Evolutionary conservation across 2,329 filamentous ascomycete species (phyloP), one percentile per base, ranked within the genome.

Genomic region (Xylaria arbuscula): DNA sequence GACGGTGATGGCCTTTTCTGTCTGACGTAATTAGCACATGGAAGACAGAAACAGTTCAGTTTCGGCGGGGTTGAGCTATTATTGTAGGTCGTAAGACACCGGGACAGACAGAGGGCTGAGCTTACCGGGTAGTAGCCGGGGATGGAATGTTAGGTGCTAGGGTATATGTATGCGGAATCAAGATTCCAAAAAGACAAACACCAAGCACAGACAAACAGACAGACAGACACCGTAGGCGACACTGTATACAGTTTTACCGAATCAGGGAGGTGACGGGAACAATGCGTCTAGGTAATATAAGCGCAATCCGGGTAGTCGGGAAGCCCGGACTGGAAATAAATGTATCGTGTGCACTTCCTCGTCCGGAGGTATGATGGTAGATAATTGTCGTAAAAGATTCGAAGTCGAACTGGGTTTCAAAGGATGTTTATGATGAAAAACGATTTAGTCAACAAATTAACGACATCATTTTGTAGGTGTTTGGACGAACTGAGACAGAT

Each of bases 1-100:
- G 40, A n/a, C 28, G 36, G 4, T 15, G n/a, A 6, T 53, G 32
- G 2, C 3, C 2, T n/a, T 53, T 34, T 6, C 36, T 19, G 51
- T 54, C 51, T 54, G 51, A 54, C 51, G 51, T 54, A 54, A 54
- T 54, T 36, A 36, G 28, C 28, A 28, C 28, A 28, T 28, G 28
- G 28, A 28, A 28, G n/a, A 54, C 19, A 8, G 51, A 53, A 19
- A 54, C 51, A 36, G 9, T 2, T 38, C 17, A 54, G 2, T 54
- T 36, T 34, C 9, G 51, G 51, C 51, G 51, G 51, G 51, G 51
- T 53, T 48, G 24, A 17, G 13, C 3, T 42, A 42, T 17, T 15
- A 15, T 17, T 42, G 8, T 40, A 28, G 28, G 28, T 38, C 13
- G 36, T 38, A 38, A 38, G 36, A 7, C 17, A 47, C 45, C 3